Evolutionary conservation across 768 basidiomycete species (phyloP).

Genomic region (Nidularia pulvinata): DNA sequence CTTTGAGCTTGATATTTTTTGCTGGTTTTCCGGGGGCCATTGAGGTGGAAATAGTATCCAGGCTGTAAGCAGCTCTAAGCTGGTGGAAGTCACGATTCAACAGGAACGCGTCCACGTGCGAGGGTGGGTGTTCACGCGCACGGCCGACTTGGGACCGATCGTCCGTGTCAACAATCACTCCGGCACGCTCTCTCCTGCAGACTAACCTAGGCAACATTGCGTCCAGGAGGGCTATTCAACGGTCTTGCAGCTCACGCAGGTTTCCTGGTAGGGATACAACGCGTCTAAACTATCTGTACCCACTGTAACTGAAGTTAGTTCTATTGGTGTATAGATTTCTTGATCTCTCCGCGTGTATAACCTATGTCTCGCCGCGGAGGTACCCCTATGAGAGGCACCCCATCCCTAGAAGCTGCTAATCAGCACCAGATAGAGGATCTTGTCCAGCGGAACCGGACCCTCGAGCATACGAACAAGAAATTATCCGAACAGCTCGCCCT

Average conservation of each 20-base stretch:
- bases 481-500: conserved; percentile 45
- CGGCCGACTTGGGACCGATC: no score
- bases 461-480: conserved; percentile 60
- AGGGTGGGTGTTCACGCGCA: no score
- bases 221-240: no score
- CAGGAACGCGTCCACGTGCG: conserved; percentile 1
- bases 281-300: no score
- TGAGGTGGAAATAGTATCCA: neutral
- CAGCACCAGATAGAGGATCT: conserved; percentile 74
- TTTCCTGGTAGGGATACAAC: no score
- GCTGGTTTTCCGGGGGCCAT: conserved; percentile 67
- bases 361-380: conserved; percentile 13
- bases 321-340: neutral
- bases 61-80: neutral
- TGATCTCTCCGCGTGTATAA: neutral
- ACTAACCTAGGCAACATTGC: no score
- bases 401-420: conserved; percentile 57
- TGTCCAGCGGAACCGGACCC: conserved; percentile 63
- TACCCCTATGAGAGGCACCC: conserved; percentile 17
- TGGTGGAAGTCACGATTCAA: neutral
- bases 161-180: no score
- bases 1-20: conserved; percentile 58
- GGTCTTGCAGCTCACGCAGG: no score
- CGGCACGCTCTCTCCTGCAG: no score
- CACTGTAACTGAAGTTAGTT: no score